Conservation (phyloP, 2,329 filamentous ascomycete genomes). For the Akanthomyces lecanii region DNA sequence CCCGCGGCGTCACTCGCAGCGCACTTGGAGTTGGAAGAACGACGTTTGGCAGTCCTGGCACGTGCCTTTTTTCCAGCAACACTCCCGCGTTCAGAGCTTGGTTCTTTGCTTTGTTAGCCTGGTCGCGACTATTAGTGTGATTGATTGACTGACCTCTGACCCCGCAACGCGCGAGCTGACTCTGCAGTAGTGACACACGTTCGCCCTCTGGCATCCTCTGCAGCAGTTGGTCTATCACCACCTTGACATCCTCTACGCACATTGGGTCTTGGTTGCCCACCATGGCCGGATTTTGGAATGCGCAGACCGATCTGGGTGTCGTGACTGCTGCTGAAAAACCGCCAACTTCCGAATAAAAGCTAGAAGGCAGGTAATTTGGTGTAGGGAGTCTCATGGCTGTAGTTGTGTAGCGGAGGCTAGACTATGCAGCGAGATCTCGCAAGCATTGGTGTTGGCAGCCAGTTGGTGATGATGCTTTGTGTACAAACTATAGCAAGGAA, state of each 20-base stretch:
- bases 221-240: not conserved
- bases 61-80: not conserved
- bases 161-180: not conserved
- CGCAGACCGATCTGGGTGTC: not conserved
- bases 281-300: not conserved
- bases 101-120: not conserved
- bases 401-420: not conserved
- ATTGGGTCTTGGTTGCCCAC: not conserved
- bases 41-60: not conserved
- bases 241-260: not conserved
- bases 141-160: not conserved
- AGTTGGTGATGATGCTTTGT: not conserved
- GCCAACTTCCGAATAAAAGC: not conserved
- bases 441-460: not conserved
- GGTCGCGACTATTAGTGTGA: too few species aligned
- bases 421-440: not conserved
- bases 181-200: not conserved
- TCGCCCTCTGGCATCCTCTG: not conserved
- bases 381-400: constrained; percentile 6
- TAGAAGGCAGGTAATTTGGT: constrained; percentile 2
- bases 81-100: not conserved
- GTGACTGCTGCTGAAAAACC: not conserved
- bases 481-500: not conserved
- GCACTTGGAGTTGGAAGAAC: not conserved
- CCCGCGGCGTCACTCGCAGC: not conserved